Evolutionary conservation across 1,284 basidiomycete species (phyloP).

Genomic region (Trichosporon sp.): DNA sequence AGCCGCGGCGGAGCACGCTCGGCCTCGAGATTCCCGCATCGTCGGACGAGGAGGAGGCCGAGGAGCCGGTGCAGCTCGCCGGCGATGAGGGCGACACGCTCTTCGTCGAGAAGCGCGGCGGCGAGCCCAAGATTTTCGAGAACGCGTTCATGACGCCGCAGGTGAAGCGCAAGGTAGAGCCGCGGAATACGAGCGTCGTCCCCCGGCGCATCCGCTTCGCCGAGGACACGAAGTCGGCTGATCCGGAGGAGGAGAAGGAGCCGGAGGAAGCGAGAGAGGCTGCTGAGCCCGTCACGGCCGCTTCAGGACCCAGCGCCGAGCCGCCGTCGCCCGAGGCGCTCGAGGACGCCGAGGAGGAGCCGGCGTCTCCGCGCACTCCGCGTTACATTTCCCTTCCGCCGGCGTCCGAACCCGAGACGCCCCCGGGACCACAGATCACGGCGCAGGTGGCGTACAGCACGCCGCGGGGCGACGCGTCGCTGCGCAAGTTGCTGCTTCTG

Average conservation of each 20-base stretch:
- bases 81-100: slow-evolving; percentile 43
- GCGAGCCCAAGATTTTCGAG: slow-evolving; percentile 18
- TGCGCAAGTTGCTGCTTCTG: slow-evolving; percentile 42
- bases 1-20: slow-evolving; percentile 10
- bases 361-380: neutral
- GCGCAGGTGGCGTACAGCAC: slow-evolving; percentile 33
- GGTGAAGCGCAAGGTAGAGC: slow-evolving; percentile 20
- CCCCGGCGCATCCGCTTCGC: slow-evolving; percentile 21
- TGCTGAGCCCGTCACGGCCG: neutral
- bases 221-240: neutral
- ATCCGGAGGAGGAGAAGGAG: neutral
- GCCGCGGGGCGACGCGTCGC: slow-evolving; percentile 31
- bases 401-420: neutral
- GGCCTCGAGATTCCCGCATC: neutral
- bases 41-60: slow-evolving; percentile 8
- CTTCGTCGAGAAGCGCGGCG: slow-evolving; percentile 37
- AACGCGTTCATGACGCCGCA: slow-evolving; percentile 39
- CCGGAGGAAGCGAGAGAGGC: neutral
- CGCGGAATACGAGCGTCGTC: slow-evolving; percentile 31
- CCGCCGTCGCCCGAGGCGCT: neutral
- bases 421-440: slow-evolving; percentile 17
- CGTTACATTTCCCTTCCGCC: neutral
- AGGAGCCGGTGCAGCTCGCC: slow-evolving; percentile 27
- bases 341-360: slow-evolving; percentile 8
- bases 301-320: neutral